Percentiles rank a stretch among this genome's conserved stretches.
Conservation (phyloP, 169 alveolate genomes). For the Eimeria acervulina region DNA sequence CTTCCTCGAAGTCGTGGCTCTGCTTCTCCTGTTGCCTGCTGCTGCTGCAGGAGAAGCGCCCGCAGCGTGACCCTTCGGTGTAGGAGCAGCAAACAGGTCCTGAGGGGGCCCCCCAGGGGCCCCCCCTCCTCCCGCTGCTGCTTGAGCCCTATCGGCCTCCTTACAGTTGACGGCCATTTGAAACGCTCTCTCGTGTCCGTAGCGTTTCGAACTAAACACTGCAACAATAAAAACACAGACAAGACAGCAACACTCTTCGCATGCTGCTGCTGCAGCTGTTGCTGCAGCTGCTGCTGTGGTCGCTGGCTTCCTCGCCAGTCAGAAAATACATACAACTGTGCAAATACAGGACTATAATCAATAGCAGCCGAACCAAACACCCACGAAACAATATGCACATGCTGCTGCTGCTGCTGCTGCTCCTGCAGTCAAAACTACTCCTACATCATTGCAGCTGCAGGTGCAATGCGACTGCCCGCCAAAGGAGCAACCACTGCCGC, state of each 20-base stretch:
- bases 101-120: background rate
- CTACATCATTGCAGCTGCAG: background rate
- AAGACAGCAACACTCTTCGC: background rate
- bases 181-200: constrained; percentile 71
- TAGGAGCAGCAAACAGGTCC: constrained; percentile 24
- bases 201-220: constrained; percentile 78
- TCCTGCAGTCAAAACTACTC: background rate
- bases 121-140: constrained; percentile 60
- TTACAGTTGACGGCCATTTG: constrained; percentile 79
- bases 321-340: background rate
- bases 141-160: constrained; percentile 63
- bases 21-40: constrained; percentile 30
- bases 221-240: background rate
- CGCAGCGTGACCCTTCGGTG: constrained; percentile 11
- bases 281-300: background rate
- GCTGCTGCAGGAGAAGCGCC: constrained; percentile 43
- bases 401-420: background rate
- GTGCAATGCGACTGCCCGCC: background rate
- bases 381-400: too few species aligned
- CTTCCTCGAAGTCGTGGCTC: constrained; percentile 11
- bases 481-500: background rate
- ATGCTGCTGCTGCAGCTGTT: background rate
- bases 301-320: too few species aligned
- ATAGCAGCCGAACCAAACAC: too few species aligned
- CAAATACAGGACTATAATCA: too few species aligned